phyloP scores from a whole-genome alignment of 2,329 filamentous ascomycete species.

The Dactylellina parvicollis region DNA sequence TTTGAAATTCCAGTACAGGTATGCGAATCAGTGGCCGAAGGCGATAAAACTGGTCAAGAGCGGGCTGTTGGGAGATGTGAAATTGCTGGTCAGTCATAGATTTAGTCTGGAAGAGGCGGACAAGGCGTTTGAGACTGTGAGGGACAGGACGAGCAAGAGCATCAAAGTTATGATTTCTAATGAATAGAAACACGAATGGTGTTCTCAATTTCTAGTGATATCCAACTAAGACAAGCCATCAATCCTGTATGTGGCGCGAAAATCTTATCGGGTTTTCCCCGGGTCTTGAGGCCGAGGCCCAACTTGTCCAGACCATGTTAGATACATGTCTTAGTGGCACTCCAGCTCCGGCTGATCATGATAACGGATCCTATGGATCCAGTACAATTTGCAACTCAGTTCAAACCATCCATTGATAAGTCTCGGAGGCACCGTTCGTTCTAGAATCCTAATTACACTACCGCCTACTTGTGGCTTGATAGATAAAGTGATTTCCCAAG shows the following conservation, averaged over 20 bases:
- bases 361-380: no score
- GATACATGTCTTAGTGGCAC: not conserved
- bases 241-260: slow-evolving; percentile 10
- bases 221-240: slow-evolving; percentile 32
- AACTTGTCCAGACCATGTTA: no score
- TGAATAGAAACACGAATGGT: slow-evolving; percentile 28
- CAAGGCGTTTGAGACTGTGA: slow-evolving; percentile 87
- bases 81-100: slow-evolving; percentile 85
- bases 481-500: no score
- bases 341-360: not conserved
- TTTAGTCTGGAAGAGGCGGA: slow-evolving; percentile 86
- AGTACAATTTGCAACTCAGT: no score
- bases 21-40: slow-evolving; percentile 86
- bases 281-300: no score
- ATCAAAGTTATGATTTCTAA: slow-evolving; percentile 97
- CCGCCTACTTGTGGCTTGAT: no score
- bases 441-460: no score
- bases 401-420: no score
- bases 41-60: slow-evolving; percentile 88
- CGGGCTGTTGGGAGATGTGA: slow-evolving; percentile 74
- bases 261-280: not conserved
- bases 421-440: no score
- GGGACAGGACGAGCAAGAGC: slow-evolving; percentile 88
- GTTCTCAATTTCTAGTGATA: not conserved
- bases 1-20: slow-evolving; percentile 91